Evolutionary conservation across 148 eudicot species (phyloP).

Genomic region (Vaccinium darrowii): DNA sequence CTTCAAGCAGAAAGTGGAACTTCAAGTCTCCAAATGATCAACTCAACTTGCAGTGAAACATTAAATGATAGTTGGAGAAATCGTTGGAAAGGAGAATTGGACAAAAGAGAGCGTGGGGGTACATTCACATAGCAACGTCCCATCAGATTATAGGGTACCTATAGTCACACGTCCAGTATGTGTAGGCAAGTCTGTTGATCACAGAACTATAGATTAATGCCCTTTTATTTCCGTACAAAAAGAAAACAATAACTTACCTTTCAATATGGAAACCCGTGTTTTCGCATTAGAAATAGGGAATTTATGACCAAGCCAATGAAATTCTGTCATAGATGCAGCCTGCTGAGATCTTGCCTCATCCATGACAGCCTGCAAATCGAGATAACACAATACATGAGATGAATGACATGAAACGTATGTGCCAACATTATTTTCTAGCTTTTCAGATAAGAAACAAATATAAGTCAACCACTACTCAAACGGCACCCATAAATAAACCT

Average conservation of each 20-base stretch:
- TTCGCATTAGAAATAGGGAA: conserved; percentile 94
- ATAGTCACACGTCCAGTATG: neutral
- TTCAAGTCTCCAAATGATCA: neutral
- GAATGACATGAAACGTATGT: neutral
- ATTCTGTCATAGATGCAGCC: conserved; percentile 98
- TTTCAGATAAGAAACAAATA: neutral
- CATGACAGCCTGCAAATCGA: conserved; percentile 79
- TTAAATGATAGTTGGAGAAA: neutral
- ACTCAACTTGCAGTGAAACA: neutral
- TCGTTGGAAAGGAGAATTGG: neutral
- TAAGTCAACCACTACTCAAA: neutral
- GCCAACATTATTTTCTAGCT: neutral
- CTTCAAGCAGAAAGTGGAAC: conserved; percentile 12
- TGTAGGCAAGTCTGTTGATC: neutral
- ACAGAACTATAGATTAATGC: neutral
- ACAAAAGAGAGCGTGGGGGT: conserved; percentile 11
- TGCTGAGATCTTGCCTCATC: conserved; percentile 98
- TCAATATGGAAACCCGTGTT: conserved; percentile 84
- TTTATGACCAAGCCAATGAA: conserved; percentile 85
- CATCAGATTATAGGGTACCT: neutral
- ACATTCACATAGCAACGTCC: neutral
- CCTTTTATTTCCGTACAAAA: neutral
- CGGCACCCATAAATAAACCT: neutral
- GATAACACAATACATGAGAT: conserved; percentile 9
- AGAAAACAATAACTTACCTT: conserved; percentile 47